phyloP scores from a whole-genome alignment of 2,329 filamentous ascomycete genomes.

The Hypoxylon sp. region DNA sequence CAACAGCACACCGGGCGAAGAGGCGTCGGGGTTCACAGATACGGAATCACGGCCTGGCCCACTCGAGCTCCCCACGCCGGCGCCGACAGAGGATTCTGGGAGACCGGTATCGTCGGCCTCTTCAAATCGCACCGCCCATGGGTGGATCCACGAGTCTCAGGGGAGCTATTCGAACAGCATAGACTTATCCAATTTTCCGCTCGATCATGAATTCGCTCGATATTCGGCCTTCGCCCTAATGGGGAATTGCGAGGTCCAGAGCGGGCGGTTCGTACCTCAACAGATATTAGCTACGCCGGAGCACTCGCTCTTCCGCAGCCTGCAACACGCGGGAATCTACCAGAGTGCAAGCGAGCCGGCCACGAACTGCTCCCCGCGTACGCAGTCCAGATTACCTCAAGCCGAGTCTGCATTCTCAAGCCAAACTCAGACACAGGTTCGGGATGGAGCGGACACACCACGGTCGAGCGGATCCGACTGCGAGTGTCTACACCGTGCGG shows the following conservation, averaged over 20 bases:
- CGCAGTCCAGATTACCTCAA: background rate
- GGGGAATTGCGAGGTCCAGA: slow-evolving; percentile 6
- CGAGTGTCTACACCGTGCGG: slow-evolving; percentile 16
- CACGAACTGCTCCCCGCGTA: background rate
- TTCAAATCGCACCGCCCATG: background rate
- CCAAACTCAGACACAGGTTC: background rate
- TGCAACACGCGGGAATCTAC: slow-evolving; percentile 10
- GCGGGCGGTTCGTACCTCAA: background rate
- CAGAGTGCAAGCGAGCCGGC: slow-evolving; percentile 1
- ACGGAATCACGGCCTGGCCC: slow-evolving; percentile 10
- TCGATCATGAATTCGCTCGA: slow-evolving; percentile 3
- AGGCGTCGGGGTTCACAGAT: background rate
- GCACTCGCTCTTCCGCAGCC: slow-evolving; percentile 14
- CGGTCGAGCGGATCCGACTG: slow-evolving; percentile 4
- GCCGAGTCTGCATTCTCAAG: background rate
- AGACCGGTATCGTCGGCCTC: slow-evolving; percentile 6
- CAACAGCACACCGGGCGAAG: background rate
- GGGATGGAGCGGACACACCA: background rate
- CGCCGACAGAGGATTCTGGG: slow-evolving; percentile 13
- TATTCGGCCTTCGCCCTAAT: slow-evolving; percentile 1
- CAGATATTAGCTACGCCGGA: slow-evolving; percentile 6
- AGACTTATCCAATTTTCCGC: slow-evolving; percentile 17
- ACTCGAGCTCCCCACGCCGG: slow-evolving; percentile 17
- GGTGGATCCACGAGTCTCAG: slow-evolving; percentile 14
- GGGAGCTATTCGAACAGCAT: slow-evolving; percentile 3